Evolutionary conservation across 257 asterid genomes (phyloP), one percentile per base, ranked within the genome.

Genomic region (Anisodus acutangulus): DNA sequence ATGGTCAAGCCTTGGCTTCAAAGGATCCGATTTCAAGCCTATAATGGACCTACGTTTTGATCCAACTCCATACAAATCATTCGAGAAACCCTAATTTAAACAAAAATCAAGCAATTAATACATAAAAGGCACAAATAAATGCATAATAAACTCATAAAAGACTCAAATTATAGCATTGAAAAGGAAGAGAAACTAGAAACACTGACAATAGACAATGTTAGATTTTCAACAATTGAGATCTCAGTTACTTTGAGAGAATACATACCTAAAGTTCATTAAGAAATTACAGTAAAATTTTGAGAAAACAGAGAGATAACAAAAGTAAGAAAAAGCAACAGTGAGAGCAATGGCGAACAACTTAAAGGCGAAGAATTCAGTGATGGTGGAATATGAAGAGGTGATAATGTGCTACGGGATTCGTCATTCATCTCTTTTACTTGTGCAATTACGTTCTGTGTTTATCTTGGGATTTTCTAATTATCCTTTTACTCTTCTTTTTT

Each of bases 1-100:
- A 86, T 88, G 89, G 87, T 85, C 91, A 12, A 91, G 79, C 82
- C 92, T 86, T n/a, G n/a, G n/a, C n/a, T n/a, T n/a, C n/a, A n/a
- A n/a, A n/a, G n/a, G n/a, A n/a, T n/a, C n/a, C n/a, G n/a, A n/a
- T n/a, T n/a, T n/a, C n/a, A n/a, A n/a, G n/a, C n/a, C n/a, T n/a
- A 89, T 82, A 22, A 90, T 79, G 0, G 91, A 90, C 64, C 92
- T 85, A 60, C 90, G 37, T 58, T 71, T 63, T 1, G 85, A 68
- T 35, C 83, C 82, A 78, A 72, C 71, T 59, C 71, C 85, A n/a
- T 11, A 5, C 22, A 37, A 71, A 83, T 64, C 82, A 31, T 49
- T 26, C 68, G 84, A 26, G 31, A 71, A 81, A 66, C 85, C 85
- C 90, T 87, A 74, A 6, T 47, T 74, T 10, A 19, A 49, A 60